Conservation (phyloP, 495 filamentous ascomycete genomes). For the Jackrogersella minutella region DNA sequence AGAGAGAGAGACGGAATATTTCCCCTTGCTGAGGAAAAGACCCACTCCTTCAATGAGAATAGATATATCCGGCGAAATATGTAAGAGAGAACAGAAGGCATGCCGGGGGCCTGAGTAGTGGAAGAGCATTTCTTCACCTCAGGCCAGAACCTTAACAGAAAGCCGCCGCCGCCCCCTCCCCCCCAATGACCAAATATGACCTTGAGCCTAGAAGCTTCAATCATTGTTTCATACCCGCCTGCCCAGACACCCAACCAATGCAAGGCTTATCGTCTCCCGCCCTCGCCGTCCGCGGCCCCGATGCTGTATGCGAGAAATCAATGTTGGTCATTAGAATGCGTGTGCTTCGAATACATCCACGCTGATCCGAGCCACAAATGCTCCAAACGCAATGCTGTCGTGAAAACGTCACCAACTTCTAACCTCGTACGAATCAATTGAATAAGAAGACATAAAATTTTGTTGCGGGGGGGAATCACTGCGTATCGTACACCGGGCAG, state of each 20-base stretch:
- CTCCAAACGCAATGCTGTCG: slow-evolving; percentile 36
- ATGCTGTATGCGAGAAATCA: slow-evolving; percentile 43
- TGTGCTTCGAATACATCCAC: slow-evolving; percentile 31
- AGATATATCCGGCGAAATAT: slow-evolving; percentile 30
- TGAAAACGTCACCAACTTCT: slow-evolving; percentile 24
- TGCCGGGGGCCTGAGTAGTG: slow-evolving; percentile 12
- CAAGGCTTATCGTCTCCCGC: slow-evolving; percentile 36
- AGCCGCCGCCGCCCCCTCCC: no score
- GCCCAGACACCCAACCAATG: slow-evolving; percentile 40
- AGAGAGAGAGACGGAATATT: neutral
- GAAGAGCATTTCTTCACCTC: slow-evolving; percentile 3
- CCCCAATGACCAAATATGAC: slow-evolving; percentile 30
- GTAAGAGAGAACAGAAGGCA: slow-evolving; percentile 32
- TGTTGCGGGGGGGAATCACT: slow-evolving; percentile 24
- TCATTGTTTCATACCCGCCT: slow-evolving; percentile 38
- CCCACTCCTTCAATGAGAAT: slow-evolving; percentile 4
- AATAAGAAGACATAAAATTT: slow-evolving; percentile 23
- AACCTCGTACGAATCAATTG: slow-evolving; percentile 15
- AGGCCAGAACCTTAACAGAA: slow-evolving; percentile 31
- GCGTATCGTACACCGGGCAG: slow-evolving; percentile 35
- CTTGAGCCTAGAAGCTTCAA: slow-evolving; percentile 39
- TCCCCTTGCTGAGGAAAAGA: neutral
- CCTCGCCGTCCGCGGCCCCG: slow-evolving; percentile 26
- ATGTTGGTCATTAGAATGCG: slow-evolving; percentile 39
- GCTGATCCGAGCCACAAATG: slow-evolving; percentile 25